Evolutionary conservation across 441 rosid species (phyloP), one percentile per base, ranked within the genome.

Genomic region (Aleurites moluccanus): DNA sequence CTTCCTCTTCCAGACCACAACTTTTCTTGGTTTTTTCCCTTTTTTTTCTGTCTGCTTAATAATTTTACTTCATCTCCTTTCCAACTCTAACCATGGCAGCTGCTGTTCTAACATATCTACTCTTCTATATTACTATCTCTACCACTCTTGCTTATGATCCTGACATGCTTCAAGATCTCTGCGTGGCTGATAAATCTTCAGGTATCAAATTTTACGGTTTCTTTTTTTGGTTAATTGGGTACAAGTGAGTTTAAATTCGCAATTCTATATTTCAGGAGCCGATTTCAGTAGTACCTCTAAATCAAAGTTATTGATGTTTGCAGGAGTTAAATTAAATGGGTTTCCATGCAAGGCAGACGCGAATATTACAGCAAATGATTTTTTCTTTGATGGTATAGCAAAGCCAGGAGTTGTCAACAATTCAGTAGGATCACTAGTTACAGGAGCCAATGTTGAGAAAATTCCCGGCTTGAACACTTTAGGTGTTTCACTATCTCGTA

Each of bases 381-480:
- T 94, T 73, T 89, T 84, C 86, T 94, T 88, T 66, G 84, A 75
- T 69, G 97, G 94, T 0, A 25, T 92, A 44, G 88, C 90, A 2
- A 90, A 87, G 21, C 70, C 94, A 13, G 93, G 84, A 52, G 55
- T 50, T 2, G 74, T 88, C 35, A 91, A 86, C 82, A 89, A 66
- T 67, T 74, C 93, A 0, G 86, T 87, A 21, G 98, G 98, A 1
- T 92, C 97, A 1, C 62, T 83, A 13, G 97, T 90, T 10, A 92
- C 94, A 8, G 78, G 44, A 0, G 98, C 94, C 59, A 88, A 88
- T 21, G 99, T 94, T 0, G 91, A 87, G 62, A 87, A 92, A 81
- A 86, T 94, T 68, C 87, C 96, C 2, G 99, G 98, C n/a, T 92
- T 94, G 6, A 94, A 94, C 88, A 95, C 98, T 0, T 83, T 90